Base-by-base conservation (phyloP, 2,329 filamentous ascomycete species). In the Nemania serpens region DNA sequence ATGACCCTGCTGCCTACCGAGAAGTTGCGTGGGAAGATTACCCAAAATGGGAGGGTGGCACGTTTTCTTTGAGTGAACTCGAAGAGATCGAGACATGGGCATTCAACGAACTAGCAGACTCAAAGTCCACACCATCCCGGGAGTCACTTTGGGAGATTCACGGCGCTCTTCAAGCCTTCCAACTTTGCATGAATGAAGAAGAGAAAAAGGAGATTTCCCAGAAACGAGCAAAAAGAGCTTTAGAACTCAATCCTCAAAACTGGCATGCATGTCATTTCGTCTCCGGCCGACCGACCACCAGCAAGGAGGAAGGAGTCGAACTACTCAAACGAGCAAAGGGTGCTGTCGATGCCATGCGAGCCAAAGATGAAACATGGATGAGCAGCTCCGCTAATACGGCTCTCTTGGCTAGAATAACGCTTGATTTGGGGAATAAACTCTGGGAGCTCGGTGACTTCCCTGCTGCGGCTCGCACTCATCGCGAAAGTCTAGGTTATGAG, bases 241-340 rank as follows among this genome's bases (percentile, higher is more conserved):
- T 73, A 9, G 63, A 70, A 6, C 65, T 73, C 5, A 67, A 73
- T 46, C 66, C 68, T 15, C 66, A 68, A 37, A 74, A 74, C 48
- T 73, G 67, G 70, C 69, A 72, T 45, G 72, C 72, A 0, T 70
- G 67, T 34, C 71, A 74, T 51, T 73, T 73, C 58, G 60, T 73
- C 12, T 63, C 71, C 5, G 68, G 67, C n/a, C 68, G 67, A 22
- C 60, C 66, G 0, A 54, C 39, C 45, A 73, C 69, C 1, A 63
- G 61, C 22, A 65, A 62, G n/a, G 64, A 71, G 7, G 65, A 71
- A 11, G 68, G 69, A 1, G 63, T 70, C 9, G 45, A 66, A 22
- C 65, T 72, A 1, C 68, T 74, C n/a, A 60, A 60, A 3, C 59
- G 62, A 7, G 71, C 70, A 1, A 73, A 73, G 55, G 37, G 60